Conservation (phyloP, 192 early-diverging fungal genomes). For the Coemansia sp. region DNA sequence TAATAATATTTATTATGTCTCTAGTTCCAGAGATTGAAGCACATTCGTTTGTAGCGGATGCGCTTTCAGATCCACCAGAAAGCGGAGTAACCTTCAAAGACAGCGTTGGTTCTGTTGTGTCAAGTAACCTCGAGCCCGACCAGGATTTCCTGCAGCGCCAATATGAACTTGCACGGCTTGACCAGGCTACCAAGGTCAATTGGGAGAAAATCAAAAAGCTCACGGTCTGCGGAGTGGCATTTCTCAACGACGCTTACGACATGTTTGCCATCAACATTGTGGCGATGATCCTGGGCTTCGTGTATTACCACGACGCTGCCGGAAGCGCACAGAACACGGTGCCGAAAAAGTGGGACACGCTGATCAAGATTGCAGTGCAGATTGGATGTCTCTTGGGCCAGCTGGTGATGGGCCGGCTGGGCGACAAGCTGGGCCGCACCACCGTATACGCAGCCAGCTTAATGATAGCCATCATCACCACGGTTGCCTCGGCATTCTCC, state of each 20-base stretch:
- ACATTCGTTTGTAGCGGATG: background rate
- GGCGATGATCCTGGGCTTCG: conserved; percentile 80
- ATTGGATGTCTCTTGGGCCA: conserved; percentile 92
- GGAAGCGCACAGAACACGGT: conserved; percentile 54
- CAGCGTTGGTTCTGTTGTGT: background rate
- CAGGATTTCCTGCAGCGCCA: conserved; percentile 45
- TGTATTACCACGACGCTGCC: conserved; percentile 56
- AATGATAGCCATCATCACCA: conserved; percentile 85
- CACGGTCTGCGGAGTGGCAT: conserved; percentile 74
- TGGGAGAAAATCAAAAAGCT: conserved; percentile 77
- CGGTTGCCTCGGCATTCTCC: conserved; percentile 76
- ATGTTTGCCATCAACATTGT: conserved; percentile 90
- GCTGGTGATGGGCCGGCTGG: conserved; percentile 82
- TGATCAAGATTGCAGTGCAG: conserved; percentile 83
- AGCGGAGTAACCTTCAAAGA: conserved; percentile 2
- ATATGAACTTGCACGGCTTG: conserved; percentile 50
- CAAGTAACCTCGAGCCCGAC: conserved; percentile 16
- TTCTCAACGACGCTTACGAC: conserved; percentile 96
- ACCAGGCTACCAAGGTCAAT: conserved; percentile 58
- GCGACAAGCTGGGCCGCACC: conserved; percentile 86
- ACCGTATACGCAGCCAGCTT: conserved; percentile 86
- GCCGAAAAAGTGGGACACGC: conserved; percentile 70
- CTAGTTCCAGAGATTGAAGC: conserved; percentile 13
- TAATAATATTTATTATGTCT: conserved; percentile 7
- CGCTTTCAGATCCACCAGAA: background rate